Percentiles rank a stretch among this genome's conserved stretches.
phyloP scores from a whole-genome alignment of 2,329 filamentous ascomycete species.

The Paecilomyces sp. region DNA sequence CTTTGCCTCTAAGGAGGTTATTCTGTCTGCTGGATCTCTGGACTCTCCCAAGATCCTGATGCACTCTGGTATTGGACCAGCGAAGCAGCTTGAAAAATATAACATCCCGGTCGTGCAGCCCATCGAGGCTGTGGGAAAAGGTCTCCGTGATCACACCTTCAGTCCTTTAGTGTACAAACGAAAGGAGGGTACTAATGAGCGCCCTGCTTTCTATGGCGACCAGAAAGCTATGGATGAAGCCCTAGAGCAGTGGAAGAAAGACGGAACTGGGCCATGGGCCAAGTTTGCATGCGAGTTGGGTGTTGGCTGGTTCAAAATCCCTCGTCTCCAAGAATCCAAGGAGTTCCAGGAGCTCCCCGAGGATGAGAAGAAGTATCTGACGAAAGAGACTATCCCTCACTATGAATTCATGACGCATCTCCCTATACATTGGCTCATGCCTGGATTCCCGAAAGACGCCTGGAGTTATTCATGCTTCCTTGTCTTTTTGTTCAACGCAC shows the following conservation, averaged over 20 bases:
- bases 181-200: conserved; percentile 35
- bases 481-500: conserved; percentile 48
- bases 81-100: conserved; percentile 31
- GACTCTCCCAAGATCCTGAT: conserved; percentile 38
- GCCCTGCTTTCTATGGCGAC: conserved; percentile 41
- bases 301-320: conserved; percentile 37
- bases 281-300: conserved; percentile 20
- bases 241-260: conserved; percentile 41
- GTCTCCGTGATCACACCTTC: conserved; percentile 39
- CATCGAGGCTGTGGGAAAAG: conserved; percentile 37
- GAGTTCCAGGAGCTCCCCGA: conserved; percentile 47
- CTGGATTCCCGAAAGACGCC: conserved; percentile 26
- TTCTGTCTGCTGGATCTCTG: conserved; percentile 33
- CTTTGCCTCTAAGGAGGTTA: conserved; percentile 30
- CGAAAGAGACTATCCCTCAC: conserved; percentile 47
- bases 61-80: conserved; percentile 43
- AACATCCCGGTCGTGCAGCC: conserved; percentile 35
- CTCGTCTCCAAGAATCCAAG: conserved; percentile 29
- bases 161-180: conserved; percentile 28
- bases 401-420: conserved; percentile 49
- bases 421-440: conserved; percentile 36
- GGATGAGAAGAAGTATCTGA: conserved; percentile 38
- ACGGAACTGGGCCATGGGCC: conserved; percentile 32
- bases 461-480: conserved; percentile 39
- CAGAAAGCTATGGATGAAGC: conserved; percentile 37